Conservation (phyloP, 2,329 filamentous ascomycete species). For the Hypoxylon sp. region DNA sequence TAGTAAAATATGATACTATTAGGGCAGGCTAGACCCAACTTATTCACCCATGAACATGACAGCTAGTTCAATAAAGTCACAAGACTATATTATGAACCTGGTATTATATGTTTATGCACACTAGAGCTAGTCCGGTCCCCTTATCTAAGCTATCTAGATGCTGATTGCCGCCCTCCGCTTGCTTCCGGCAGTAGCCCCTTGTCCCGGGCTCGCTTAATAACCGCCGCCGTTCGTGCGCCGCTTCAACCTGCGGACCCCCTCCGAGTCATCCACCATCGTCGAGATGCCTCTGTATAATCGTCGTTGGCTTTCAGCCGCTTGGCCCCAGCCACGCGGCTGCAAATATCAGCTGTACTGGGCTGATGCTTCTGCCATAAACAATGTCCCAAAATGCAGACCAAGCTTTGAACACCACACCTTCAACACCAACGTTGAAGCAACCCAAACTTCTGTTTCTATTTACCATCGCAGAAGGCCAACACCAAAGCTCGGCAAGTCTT, state of each 20-base stretch:
- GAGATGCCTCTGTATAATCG: neutral
- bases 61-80: neutral
- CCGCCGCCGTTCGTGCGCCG: too few species aligned
- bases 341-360: neutral
- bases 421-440: neutral
- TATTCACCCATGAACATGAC: neutral
- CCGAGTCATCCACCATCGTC: neutral
- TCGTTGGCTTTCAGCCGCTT: neutral
- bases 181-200: neutral
- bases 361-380: neutral
- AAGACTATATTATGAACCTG: neutral
- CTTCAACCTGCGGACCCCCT: neutral
- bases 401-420: neutral
- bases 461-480: slow-evolving; percentile 1
- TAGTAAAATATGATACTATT: neutral
- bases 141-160: neutral
- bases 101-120: neutral
- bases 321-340: neutral
- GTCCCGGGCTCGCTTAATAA: too few species aligned
- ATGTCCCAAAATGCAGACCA: neutral
- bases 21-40: neutral
- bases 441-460: neutral
- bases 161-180: neutral
- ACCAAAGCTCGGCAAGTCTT: neutral
- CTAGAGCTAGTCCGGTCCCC: neutral